A percentile compares a stretch with the other conserved stretches of the same genome.
Evolutionary conservation across 352 stramenopile species (phyloP).

Genomic region (Phytophthora chlamydospora): DNA sequence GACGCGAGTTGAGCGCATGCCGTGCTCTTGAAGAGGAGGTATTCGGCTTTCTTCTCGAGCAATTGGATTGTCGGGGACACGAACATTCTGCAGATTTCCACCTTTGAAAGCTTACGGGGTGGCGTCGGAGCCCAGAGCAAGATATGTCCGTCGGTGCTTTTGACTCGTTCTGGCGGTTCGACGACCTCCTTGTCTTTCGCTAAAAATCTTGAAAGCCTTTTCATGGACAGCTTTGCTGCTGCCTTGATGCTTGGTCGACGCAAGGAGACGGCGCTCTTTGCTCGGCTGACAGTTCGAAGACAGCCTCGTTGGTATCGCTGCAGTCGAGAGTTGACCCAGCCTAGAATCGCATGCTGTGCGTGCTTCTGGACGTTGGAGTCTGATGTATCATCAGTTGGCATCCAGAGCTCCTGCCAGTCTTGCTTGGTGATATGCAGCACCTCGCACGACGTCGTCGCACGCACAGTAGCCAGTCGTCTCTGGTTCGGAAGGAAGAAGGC

Average conservation of each 20-base stretch:
- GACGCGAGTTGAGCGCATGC: not conserved
- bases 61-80: slow-evolving; percentile 17
- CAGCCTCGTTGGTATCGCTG: slow-evolving; percentile 44
- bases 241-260: slow-evolving; percentile 1
- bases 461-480: slow-evolving; percentile 60
- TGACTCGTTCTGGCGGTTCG: not conserved
- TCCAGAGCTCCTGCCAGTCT: slow-evolving; percentile 65
- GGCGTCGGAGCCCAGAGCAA: slow-evolving; percentile 13
- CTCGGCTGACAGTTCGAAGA: slow-evolving; percentile 46
- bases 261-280: slow-evolving; percentile 19
- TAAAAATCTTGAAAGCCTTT: slow-evolving; percentile 4
- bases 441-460: slow-evolving; percentile 58
- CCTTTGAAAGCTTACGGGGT: slow-evolving; percentile 10
- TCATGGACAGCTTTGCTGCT: not conserved
- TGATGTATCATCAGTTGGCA: slow-evolving; percentile 25
- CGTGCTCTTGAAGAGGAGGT: slow-evolving; percentile 9
- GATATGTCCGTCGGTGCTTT: not conserved
- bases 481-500: slow-evolving; percentile 67
- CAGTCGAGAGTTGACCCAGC: slow-evolving; percentile 55
- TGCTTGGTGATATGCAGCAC: slow-evolving; percentile 63
- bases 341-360: slow-evolving; percentile 54
- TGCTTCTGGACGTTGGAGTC: slow-evolving; percentile 55
- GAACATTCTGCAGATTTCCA: slow-evolving; percentile 22
- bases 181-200: not conserved
- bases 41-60: slow-evolving; percentile 21